phyloP scores from a whole-genome alignment of 352 stramenopile genomes.

The Phytophthora cryptogea region DNA sequence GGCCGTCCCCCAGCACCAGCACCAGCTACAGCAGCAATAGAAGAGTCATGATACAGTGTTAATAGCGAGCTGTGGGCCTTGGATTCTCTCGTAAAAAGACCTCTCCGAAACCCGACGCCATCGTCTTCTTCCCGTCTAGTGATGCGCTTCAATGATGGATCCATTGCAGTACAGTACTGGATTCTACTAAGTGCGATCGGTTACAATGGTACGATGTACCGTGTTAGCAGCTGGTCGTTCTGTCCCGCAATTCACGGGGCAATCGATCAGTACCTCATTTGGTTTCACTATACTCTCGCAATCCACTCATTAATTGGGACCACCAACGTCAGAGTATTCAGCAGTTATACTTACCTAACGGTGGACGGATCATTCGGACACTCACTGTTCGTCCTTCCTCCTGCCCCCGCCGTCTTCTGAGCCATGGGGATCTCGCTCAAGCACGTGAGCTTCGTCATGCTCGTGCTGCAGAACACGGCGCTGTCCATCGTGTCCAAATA shows the following conservation, averaged over 20 bases:
- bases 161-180: neutral
- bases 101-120: slow-evolving; percentile 74
- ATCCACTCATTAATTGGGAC: neutral
- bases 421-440: slow-evolving; percentile 61
- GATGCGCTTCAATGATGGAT: slow-evolving; percentile 22
- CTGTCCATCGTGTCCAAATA: slow-evolving; percentile 90
- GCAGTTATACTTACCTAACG: slow-evolving; percentile 10
- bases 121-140: slow-evolving; percentile 29
- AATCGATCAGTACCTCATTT: neutral
- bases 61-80: neutral
- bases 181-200: slow-evolving; percentile 9
- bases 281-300: neutral
- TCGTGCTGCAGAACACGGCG: slow-evolving; percentile 87
- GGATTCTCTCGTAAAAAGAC: slow-evolving; percentile 14
- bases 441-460: slow-evolving; percentile 84
- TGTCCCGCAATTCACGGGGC: slow-evolving; percentile 3
- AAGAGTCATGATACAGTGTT: neutral
- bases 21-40: slow-evolving; percentile 87
- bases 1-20: slow-evolving; percentile 96
- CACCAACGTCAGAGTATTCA: slow-evolving; percentile 13
- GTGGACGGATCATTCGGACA: slow-evolving; percentile 8
- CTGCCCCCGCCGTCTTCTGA: neutral
- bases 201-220: slow-evolving; percentile 7
- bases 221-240: too few species aligned
- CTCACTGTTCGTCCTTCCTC: slow-evolving; percentile 21